Percentiles rank a stretch among this genome's conserved stretches.
phyloP scores from a whole-genome alignment of 805 yeast genomes.

The Pichia nakasei region DNA sequence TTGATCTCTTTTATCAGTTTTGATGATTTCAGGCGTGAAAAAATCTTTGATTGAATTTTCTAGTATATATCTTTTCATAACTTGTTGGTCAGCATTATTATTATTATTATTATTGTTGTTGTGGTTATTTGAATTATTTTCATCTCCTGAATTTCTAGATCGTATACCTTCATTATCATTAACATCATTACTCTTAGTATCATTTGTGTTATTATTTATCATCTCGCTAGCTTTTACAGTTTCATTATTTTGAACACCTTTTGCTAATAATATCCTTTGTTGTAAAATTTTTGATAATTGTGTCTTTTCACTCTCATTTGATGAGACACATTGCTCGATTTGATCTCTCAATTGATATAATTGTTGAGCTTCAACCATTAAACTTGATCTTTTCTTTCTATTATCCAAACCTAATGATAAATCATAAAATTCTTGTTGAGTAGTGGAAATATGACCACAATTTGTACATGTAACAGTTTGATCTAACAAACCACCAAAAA shows the following conservation, averaged over 20 bases:
- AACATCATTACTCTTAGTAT: slow-evolving; percentile 1
- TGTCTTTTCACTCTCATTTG: slow-evolving; percentile 15
- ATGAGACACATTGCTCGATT: slow-evolving; percentile 21
- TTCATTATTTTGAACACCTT: slow-evolving; percentile 19
- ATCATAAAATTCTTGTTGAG: slow-evolving; percentile 92
- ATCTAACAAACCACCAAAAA: slow-evolving; percentile 83
- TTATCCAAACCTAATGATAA: slow-evolving; percentile 69
- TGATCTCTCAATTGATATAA: slow-evolving; percentile 20
- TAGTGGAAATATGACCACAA: slow-evolving; percentile 76
- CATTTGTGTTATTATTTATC: slow-evolving; percentile 6
- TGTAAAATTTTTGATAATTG: slow-evolving; percentile 23
- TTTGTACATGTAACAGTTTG: slow-evolving; percentile 78
- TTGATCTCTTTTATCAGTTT: slow-evolving; percentile 55
- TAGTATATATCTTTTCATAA: slow-evolving; percentile 40
- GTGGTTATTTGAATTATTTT: neutral
- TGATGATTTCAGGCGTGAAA: slow-evolving; percentile 74
- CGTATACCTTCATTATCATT: neutral
- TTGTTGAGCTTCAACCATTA: slow-evolving; percentile 22
- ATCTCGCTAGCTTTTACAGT: slow-evolving; percentile 1
- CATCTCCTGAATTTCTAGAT: neutral
- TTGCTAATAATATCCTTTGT: slow-evolving; percentile 22
- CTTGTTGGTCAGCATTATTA: neutral
- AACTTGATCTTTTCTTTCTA: slow-evolving; percentile 33
- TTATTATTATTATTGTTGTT: slow-evolving; percentile 5
- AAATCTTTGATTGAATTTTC: slow-evolving; percentile 72